phyloP scores from a whole-genome alignment of 2,329 filamentous ascomycete species.

The Aspergillus luchuensis region DNA sequence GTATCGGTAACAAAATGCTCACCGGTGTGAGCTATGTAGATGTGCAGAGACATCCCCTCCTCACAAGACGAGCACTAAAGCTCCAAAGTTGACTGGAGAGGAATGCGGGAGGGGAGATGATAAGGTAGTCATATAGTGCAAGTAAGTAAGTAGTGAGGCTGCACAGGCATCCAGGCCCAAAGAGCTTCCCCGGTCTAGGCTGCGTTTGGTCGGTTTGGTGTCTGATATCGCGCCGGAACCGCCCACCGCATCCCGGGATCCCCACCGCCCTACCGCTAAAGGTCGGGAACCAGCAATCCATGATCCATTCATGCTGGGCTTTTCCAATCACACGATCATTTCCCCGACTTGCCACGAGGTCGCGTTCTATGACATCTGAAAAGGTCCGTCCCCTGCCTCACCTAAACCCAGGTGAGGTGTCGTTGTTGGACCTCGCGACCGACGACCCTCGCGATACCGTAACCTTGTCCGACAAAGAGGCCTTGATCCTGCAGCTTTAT shows the following conservation, averaged over 20 bases:
- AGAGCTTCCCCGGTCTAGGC: constrained; percentile 24
- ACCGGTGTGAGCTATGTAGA: constrained; percentile 92
- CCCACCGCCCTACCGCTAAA: constrained; percentile 11
- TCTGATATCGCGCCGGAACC: constrained; percentile 21
- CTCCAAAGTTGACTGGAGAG: constrained; percentile 21
- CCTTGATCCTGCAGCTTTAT: constrained; percentile 67
- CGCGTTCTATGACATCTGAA: constrained; percentile 39
- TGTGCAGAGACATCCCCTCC: constrained; percentile 77
- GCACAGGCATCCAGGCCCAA: constrained; percentile 16
- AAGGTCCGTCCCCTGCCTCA: constrained; percentile 33
- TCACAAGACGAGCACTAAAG: constrained; percentile 33
- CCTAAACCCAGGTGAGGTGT: constrained; percentile 37
- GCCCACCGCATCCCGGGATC: constrained; percentile 18
- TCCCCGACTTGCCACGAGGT: constrained; percentile 29
- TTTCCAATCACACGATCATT: constrained; percentile 33
- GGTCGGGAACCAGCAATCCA: constrained; percentile 2
- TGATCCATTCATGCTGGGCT: constrained; percentile 12
- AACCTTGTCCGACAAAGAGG: constrained; percentile 67
- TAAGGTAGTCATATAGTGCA: constrained; percentile 13
- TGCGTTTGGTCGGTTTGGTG: constrained; percentile 17
- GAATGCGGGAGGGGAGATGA: constrained; percentile 27
- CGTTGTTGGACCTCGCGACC: constrained; percentile 45
- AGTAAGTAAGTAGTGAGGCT: constrained; percentile 11
- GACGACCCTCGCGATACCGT: constrained; percentile 52
- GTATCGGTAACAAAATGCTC: constrained; percentile 79